A percentile compares a stretch with the other conserved stretches of the same genome.
Evolutionary conservation across 2,329 filamentous ascomycete genomes (phyloP).

Genomic region (Colletotrichum sp.): DNA sequence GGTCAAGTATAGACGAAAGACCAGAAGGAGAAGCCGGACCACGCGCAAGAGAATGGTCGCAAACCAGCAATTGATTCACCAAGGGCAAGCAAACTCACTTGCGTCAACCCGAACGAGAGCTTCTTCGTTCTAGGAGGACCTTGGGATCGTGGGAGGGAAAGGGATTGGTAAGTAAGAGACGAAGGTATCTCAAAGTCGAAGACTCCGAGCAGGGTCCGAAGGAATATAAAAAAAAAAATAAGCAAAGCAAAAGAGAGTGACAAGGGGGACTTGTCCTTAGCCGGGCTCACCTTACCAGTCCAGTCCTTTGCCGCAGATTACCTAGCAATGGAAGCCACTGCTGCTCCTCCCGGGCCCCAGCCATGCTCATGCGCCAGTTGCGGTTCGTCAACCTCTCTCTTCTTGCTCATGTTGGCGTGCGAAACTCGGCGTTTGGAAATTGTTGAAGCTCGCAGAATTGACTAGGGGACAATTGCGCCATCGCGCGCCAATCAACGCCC

Average conservation of each 20-base stretch:
- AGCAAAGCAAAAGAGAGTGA: neutral
- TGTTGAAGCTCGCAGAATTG: conserved; percentile 19
- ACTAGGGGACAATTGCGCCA: conserved; percentile 21
- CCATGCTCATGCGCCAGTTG: neutral
- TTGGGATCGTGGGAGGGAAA: neutral
- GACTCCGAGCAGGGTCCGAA: conserved; percentile 16
- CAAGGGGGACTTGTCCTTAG: neutral
- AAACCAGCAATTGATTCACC: neutral
- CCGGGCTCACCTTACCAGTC: neutral
- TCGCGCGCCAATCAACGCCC: conserved; percentile 12
- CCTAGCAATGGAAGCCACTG: neutral
- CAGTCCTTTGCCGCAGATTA: neutral
- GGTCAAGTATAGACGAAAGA: conserved; percentile 2
- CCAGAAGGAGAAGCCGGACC: neutral
- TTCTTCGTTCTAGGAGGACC: conserved; percentile 10
- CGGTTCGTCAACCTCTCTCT: neutral
- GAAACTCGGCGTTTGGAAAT: conserved; percentile 22
- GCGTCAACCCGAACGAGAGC: conserved; percentile 12
- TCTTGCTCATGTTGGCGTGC: conserved; percentile 6
- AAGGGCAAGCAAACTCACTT: conserved; percentile 9
- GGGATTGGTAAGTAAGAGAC: neutral
- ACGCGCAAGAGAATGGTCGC: conserved; percentile 14
- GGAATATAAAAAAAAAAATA: conserved; percentile 7
- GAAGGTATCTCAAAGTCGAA: neutral
- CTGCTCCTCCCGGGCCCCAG: neutral